A percentile compares a stretch with the other conserved stretches of the same genome.
These are phyloP conservation scores for Monosporascus sp. DNA, from an alignment of 2,329 filamentous ascomycete genomes.

Conservation along the genomic window DNA sequence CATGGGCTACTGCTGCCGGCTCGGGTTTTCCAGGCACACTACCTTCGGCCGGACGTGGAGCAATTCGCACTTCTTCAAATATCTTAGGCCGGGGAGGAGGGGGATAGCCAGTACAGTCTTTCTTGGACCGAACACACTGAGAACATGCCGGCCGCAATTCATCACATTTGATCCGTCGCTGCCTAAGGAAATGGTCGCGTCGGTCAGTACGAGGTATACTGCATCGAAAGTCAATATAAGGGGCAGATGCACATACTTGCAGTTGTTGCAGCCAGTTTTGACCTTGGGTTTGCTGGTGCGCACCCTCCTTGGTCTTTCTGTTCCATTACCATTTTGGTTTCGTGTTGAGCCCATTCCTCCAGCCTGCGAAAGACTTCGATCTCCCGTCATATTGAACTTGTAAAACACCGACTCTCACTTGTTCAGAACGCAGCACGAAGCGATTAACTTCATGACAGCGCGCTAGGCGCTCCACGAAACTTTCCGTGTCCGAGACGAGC, in stretches of 20 bases:
- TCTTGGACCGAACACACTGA: slow-evolving; percentile 55
- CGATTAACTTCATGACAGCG: slow-evolving; percentile 9
- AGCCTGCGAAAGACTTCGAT: slow-evolving; percentile 2
- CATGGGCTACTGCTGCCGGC: slow-evolving; percentile 1
- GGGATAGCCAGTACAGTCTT: slow-evolving; percentile 57
- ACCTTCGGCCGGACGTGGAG: slow-evolving; percentile 16
- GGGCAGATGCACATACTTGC: slow-evolving; percentile 52
- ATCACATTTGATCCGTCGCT: slow-evolving; percentile 61
- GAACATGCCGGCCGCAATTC: slow-evolving; percentile 56
- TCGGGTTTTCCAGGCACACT: background rate
- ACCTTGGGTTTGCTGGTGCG: slow-evolving; percentile 56
- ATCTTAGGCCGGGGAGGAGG: slow-evolving; percentile 45
- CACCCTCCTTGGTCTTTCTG: slow-evolving; percentile 35
- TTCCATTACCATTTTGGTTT: slow-evolving; percentile 13
- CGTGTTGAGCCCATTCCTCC: slow-evolving; percentile 5
- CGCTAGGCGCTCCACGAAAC: background rate
- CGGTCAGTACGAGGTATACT: background rate
- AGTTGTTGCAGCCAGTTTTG: slow-evolving; percentile 62
- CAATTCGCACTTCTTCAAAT: slow-evolving; percentile 36
- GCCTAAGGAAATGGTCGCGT: slow-evolving; percentile 31
- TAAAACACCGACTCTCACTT: slow-evolving; percentile 2
- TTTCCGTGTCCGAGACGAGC: background rate
- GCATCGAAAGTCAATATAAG: background rate
- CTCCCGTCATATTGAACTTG: slow-evolving; percentile 7
- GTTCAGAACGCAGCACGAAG: background rate